phyloP scores from a whole-genome alignment of 768 basidiomycete species.

The Paxillus ammoniavirescens region DNA sequence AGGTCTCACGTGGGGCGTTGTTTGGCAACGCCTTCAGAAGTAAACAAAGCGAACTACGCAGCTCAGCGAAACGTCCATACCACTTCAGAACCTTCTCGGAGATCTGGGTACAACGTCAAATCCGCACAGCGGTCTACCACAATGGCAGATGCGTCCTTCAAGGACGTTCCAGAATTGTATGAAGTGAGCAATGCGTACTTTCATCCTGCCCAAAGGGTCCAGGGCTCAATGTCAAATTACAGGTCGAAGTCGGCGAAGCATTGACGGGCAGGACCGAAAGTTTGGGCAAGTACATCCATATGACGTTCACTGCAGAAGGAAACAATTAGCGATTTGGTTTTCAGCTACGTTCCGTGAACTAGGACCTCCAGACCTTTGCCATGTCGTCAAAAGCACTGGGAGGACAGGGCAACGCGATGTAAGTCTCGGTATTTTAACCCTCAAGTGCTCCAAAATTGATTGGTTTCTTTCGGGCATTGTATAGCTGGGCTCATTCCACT shows the following conservation, averaged over 20 bases:
- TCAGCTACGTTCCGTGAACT: slow-evolving; percentile 94
- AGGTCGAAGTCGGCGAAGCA: slow-evolving; percentile 90
- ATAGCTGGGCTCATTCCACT: slow-evolving; percentile 95
- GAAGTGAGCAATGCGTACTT: slow-evolving; percentile 55
- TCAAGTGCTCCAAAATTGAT: background rate
- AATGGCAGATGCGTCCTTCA: slow-evolving; percentile 76
- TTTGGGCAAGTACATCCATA: slow-evolving; percentile 57
- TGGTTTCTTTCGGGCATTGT: slow-evolving; percentile 2
- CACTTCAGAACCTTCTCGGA: background rate
- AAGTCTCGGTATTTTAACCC: slow-evolving; percentile 29
- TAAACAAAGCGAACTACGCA: slow-evolving; percentile 11
- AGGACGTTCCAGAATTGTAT: slow-evolving; percentile 95
- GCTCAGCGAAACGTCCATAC: background rate
- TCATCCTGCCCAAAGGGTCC: background rate
- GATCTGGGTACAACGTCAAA: background rate
- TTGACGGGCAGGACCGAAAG: slow-evolving; percentile 89
- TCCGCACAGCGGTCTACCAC: slow-evolving; percentile 11
- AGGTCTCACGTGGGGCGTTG: slow-evolving; percentile 16
- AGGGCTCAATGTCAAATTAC: slow-evolving; percentile 4
- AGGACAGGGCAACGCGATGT: slow-evolving; percentile 85
- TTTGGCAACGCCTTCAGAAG: slow-evolving; percentile 26
- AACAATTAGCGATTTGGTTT: slow-evolving; percentile 7
- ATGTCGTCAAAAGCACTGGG: slow-evolving; percentile 91
- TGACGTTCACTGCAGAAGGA: background rate
- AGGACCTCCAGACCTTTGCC: slow-evolving; percentile 95